Percentiles rank a stretch among this genome's conserved stretches.
phyloP scores from a whole-genome alignment of 306 rosid genomes.

The Sicyos edulis region DNA sequence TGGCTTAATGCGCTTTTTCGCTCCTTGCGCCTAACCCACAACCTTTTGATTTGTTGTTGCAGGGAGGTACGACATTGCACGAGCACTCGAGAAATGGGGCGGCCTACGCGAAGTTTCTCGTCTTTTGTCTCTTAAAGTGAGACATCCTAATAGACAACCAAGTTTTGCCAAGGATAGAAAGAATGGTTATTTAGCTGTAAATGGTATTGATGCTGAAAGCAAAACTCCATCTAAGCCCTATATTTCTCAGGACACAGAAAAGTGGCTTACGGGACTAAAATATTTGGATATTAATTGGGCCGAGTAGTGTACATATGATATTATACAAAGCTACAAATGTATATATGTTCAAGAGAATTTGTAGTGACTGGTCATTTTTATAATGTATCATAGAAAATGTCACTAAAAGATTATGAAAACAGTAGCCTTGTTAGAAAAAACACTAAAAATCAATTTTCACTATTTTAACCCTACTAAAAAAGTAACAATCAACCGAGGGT shows the following conservation, averaged over 20 bases:
- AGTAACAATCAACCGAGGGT: too few relatives aligned
- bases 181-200: constrained; percentile 29
- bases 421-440: background rate
- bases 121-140: constrained; percentile 64
- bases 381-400: background rate
- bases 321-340: constrained; percentile 7
- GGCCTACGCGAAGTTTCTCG: constrained; percentile 91
- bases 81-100: constrained; percentile 91
- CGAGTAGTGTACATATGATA: constrained; percentile 33
- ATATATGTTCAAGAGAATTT: background rate
- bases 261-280: constrained; percentile 64
- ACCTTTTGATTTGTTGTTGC: background rate
- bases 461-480: too few relatives aligned
- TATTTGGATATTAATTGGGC: constrained; percentile 76
- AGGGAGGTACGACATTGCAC: constrained; percentile 90
- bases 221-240: constrained; percentile 40
- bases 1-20: too few relatives aligned
- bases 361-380: background rate
- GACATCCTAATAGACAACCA: constrained; percentile 52
- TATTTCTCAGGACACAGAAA: constrained; percentile 59
- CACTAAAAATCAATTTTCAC: background rate
- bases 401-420: background rate
- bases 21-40: too few relatives aligned
- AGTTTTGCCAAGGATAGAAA: constrained; percentile 43
- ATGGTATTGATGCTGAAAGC: constrained; percentile 35